phyloP scores from a whole-genome alignment of 768 basidiomycete species.

The Panaeolus cyanescens region DNA sequence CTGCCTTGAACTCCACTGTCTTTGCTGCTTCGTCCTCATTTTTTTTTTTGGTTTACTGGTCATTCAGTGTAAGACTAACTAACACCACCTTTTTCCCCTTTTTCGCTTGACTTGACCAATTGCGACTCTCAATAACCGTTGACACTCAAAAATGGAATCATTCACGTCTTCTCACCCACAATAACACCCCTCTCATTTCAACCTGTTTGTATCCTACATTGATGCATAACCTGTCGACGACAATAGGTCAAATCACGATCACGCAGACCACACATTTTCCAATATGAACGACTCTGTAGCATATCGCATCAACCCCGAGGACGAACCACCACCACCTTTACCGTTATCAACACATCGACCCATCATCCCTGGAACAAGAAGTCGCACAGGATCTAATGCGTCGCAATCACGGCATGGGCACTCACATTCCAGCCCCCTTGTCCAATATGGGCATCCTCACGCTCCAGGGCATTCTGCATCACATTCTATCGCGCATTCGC shows the following conservation, averaged over 20 bases:
- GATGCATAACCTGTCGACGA: too few species aligned
- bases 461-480: not conserved
- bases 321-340: not conserved
- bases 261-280: not conserved
- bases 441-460: not conserved
- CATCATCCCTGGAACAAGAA: not conserved
- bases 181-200: not conserved
- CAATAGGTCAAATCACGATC: not conserved
- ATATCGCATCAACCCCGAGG: slow-evolving; percentile 1
- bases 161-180: not conserved
- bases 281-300: not conserved
- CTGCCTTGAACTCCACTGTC: not conserved
- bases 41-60: not conserved
- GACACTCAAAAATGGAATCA: slow-evolving; percentile 1
- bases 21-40: not conserved
- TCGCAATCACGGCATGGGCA: not conserved
- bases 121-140: not conserved
- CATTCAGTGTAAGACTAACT: not conserved
- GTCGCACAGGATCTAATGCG: not conserved
- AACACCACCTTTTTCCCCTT: not conserved
- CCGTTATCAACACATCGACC: not conserved
- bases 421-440: not conserved
- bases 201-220: too few species aligned
- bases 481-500: not conserved
- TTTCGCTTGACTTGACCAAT: not conserved